phyloP scores from a whole-genome alignment of 2,329 filamentous ascomycete genomes.

The Talaromyces sp. region DNA sequence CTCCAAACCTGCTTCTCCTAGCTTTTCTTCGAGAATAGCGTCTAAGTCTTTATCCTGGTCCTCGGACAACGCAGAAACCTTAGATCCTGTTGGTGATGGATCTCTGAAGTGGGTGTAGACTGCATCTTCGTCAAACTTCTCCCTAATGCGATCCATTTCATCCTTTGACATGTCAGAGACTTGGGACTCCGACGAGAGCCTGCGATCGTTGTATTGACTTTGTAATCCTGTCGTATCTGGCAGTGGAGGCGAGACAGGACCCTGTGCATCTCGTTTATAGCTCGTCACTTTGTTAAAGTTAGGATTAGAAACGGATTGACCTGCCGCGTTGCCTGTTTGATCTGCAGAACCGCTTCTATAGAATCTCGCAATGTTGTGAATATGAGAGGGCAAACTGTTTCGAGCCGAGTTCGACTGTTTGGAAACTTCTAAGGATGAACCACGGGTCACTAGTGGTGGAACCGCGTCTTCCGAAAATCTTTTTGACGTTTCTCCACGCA shows the following conservation, averaged over 20 bases:
- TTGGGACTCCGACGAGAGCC: constrained; percentile 5
- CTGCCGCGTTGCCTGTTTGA: not conserved
- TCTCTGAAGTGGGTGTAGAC: not conserved
- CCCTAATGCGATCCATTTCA: constrained; percentile 7
- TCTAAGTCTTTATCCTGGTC: not conserved
- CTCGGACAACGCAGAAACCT: constrained; percentile 7
- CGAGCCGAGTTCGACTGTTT: not conserved
- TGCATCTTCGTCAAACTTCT: constrained; percentile 11
- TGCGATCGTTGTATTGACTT: not conserved
- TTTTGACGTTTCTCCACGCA: not conserved
- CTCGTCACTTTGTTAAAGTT: not conserved
- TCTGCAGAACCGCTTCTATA: not conserved
- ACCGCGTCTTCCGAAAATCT: not conserved
- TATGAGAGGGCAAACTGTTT: not conserved
- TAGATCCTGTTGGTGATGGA: constrained; percentile 5
- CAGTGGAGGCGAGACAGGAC: not conserved
- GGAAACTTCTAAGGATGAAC: not conserved
- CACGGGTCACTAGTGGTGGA: not conserved
- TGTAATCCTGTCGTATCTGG: not conserved
- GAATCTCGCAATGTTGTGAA: not conserved
- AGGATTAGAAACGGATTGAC: not conserved
- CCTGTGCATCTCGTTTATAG: not conserved
- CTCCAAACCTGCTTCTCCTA: constrained; percentile 4
- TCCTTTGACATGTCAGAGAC: constrained; percentile 10
- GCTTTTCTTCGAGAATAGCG: constrained; percentile 6